These are phyloP conservation scores for Tagetes erecta DNA, from an alignment of 129 eudicot species.

Conservation along the genomic window DNA sequence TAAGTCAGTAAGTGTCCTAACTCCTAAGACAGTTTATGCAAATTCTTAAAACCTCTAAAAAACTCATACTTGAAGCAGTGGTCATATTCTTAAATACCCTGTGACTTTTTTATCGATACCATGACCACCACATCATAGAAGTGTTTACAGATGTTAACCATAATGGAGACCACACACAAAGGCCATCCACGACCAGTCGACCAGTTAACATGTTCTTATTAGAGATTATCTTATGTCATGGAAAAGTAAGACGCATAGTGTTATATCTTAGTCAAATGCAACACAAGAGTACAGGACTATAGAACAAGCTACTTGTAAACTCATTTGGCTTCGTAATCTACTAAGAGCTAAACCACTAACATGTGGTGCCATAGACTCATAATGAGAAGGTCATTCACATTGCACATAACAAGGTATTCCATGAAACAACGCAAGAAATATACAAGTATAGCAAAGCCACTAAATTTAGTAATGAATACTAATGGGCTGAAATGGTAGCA, in stretches of 20 bases:
- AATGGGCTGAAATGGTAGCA: not conserved
- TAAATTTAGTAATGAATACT: not conserved
- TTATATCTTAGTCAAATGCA: not conserved
- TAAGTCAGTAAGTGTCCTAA: not conserved
- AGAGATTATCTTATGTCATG: not conserved
- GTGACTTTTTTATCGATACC: not conserved
- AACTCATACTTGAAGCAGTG: not conserved
- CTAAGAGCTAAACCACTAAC: not conserved
- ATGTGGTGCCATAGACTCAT: too few relatives aligned
- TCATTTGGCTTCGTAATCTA: not conserved
- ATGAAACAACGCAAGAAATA: not conserved
- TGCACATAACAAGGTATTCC: not conserved
- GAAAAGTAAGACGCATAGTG: not conserved
- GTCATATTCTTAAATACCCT: not conserved
- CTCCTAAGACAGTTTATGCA: not conserved
- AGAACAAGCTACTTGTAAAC: too few relatives aligned
- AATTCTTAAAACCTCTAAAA: not conserved
- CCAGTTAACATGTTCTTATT: not conserved
- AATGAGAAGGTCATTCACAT: not conserved
- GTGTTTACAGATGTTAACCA: not conserved
- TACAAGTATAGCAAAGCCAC: not conserved
- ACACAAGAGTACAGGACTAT: not conserved
- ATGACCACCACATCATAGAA: not conserved
- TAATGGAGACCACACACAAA: not conserved
- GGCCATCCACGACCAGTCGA: not conserved